These are phyloP conservation scores for Encephalitozoon romaleae DNA, from an alignment of 371 early-diverging fungal genomes.

Conservation along the genomic window DNA sequence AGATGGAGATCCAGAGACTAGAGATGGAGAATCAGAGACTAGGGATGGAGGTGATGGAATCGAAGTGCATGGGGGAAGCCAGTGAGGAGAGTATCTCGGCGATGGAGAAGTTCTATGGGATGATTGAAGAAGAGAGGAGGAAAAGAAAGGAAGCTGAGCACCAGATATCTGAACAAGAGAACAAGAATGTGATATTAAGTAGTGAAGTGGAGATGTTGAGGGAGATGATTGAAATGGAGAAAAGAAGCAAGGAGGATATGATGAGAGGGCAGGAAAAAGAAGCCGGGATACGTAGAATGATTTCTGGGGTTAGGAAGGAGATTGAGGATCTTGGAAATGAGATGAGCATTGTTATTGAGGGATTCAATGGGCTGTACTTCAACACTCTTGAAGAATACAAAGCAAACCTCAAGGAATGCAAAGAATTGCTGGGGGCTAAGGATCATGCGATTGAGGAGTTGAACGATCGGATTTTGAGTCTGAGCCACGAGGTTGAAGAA, in stretches of 20 bases:
- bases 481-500: not conserved
- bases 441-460: not conserved
- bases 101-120: constrained; percentile 8
- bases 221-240: not conserved
- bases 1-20: constrained; percentile 26
- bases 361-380: not conserved
- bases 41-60: constrained; percentile 14
- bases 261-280: not conserved
- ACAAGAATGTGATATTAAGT: constrained; percentile 8
- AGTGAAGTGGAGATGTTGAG: constrained; percentile 12
- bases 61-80: not conserved
- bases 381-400: not conserved
- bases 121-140: constrained; percentile 37
- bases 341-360: not conserved
- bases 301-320: not conserved
- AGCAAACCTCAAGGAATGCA: not conserved
- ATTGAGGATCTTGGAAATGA: constrained; percentile 6
- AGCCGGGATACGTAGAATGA: not conserved
- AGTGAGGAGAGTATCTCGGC: constrained; percentile 15
- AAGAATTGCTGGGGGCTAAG: not conserved
- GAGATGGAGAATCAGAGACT: constrained; percentile 18
- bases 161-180: constrained; percentile 15
- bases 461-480: not conserved
- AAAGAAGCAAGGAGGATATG: not conserved
- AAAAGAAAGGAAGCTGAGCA: constrained; percentile 19